Evolutionary conservation across 257 asterid species (phyloP).

Genomic region (Ilex aquifolium): DNA sequence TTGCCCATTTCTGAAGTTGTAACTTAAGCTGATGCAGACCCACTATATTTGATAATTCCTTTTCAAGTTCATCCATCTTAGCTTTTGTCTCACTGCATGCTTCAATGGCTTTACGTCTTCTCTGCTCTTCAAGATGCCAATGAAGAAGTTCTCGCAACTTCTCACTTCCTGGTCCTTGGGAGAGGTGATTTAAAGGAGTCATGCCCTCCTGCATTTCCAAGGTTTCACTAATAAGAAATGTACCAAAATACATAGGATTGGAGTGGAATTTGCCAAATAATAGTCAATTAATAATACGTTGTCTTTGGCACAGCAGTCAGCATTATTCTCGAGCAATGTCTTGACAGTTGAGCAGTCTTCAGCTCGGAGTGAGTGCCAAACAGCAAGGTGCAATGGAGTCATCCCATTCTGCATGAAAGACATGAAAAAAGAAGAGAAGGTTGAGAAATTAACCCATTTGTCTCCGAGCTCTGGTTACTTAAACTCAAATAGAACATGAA

Average conservation of each 20-base stretch:
- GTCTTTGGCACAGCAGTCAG: slow-evolving; percentile 91
- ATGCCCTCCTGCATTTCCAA: slow-evolving; percentile 65
- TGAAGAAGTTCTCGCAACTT: slow-evolving; percentile 63
- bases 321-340: slow-evolving; percentile 73
- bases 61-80: slow-evolving; percentile 80
- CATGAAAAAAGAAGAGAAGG: background rate
- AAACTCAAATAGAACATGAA: background rate
- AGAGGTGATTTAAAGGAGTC: slow-evolving; percentile 85
- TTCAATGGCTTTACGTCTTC: slow-evolving; percentile 72
- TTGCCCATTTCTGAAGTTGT: slow-evolving; percentile 87
- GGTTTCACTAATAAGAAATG: background rate
- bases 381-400: slow-evolving; percentile 99
- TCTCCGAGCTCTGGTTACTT: background rate
- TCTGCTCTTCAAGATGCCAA: slow-evolving; percentile 70
- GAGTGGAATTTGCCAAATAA: background rate
- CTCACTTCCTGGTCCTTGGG: slow-evolving; percentile 75
- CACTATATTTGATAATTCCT: slow-evolving; percentile 59
- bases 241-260: background rate
- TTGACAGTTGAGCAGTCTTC: slow-evolving; percentile 74
- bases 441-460: background rate
- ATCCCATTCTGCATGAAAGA: slow-evolving; percentile 65
- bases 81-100: slow-evolving; percentile 81
- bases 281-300: slow-evolving; percentile 31
- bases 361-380: slow-evolving; percentile 87
- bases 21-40: slow-evolving; percentile 66